These are phyloP conservation scores for Schwanniomyces occidentalis DNA, from an alignment of 805 yeast genomes.

Conservation along the genomic window DNA sequence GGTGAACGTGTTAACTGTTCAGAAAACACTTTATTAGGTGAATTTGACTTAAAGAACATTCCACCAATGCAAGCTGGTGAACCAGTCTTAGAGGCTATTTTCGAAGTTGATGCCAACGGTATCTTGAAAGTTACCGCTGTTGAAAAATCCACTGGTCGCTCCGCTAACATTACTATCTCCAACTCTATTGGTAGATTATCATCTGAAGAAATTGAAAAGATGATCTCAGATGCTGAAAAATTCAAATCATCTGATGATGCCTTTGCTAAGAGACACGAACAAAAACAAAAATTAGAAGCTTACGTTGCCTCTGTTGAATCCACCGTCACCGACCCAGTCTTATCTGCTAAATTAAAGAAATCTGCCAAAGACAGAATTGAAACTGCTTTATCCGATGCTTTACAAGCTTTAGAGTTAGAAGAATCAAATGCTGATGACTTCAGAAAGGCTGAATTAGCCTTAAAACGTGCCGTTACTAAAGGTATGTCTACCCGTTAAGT, in stretches of 20 bases:
- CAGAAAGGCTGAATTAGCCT: conserved; percentile 98
- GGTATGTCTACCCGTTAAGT: conserved; percentile 96
- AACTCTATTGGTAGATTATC: conserved; percentile 53
- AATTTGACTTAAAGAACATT: conserved; percentile 51
- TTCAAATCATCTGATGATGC: conserved; percentile 98
- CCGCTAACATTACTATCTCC: conserved; percentile 51
- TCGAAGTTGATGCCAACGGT: conserved; percentile 53
- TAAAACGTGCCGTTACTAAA: conserved; percentile 99
- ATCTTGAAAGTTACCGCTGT: conserved; percentile 52
- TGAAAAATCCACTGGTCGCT: conserved; percentile 51
- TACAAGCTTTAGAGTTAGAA: conserved; percentile 96
- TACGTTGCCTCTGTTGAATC: conserved; percentile 95
- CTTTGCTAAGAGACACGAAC: conserved; percentile 99
- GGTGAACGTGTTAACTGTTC: conserved; percentile 54
- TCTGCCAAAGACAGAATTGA: conserved; percentile 97
- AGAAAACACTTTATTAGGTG: conserved; percentile 52
- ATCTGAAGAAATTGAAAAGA: conserved; percentile 49
- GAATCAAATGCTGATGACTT: conserved; percentile 95
- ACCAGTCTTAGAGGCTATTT: conserved; percentile 51
- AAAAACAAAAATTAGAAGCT: conserved; percentile 98
- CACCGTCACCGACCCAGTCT: conserved; percentile 96
- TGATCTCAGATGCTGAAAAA: conserved; percentile 50
- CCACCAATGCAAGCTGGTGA: conserved; percentile 54
- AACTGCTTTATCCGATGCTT: conserved; percentile 96
- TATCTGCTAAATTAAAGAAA: conserved; percentile 96